phyloP scores from a whole-genome alignment of 352 stramenopile genomes.

The Phytophthora crassamura region DNA sequence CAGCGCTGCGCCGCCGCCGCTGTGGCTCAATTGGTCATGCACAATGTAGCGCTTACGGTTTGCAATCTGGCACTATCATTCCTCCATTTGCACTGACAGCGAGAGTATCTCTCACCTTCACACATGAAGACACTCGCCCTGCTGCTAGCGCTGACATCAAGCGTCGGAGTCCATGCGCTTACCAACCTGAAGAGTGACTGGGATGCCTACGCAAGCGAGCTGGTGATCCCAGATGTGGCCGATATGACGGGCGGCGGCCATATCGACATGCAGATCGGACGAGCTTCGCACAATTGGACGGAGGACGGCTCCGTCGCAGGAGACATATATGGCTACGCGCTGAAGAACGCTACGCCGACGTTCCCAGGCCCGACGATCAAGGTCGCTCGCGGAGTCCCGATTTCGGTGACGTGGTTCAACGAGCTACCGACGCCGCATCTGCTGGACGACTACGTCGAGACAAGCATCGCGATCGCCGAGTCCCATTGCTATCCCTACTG shows the following conservation, averaged over 20 bases:
- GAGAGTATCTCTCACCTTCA: background rate
- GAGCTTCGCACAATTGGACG: constrained; percentile 56
- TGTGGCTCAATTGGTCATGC: constrained; percentile 17
- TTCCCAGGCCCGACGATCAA: constrained; percentile 62
- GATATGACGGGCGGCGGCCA: constrained; percentile 50
- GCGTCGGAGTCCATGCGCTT: constrained; percentile 7
- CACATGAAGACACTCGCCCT: constrained; percentile 9
- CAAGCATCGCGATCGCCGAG: constrained; percentile 46
- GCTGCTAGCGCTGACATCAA: background rate
- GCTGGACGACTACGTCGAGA: constrained; percentile 58
- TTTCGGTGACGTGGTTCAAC: constrained; percentile 65
- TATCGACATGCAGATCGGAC: constrained; percentile 55
- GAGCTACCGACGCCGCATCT: constrained; percentile 54
- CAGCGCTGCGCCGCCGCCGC: too few relatives aligned
- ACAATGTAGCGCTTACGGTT: background rate
- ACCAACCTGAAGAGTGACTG: constrained; percentile 47
- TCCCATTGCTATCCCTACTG: constrained; percentile 75
- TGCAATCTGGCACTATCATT: constrained; percentile 12
- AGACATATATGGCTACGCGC: constrained; percentile 56
- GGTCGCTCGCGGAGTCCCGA: constrained; percentile 48
- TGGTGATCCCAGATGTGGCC: constrained; percentile 48
- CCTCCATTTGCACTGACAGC: constrained; percentile 7
- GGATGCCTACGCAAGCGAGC: constrained; percentile 40
- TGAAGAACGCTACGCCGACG: constrained; percentile 45
- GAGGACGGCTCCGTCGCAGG: constrained; percentile 44